phyloP scores from a whole-genome alignment of 257 asterid species.

The Solanum phureja region DNA sequence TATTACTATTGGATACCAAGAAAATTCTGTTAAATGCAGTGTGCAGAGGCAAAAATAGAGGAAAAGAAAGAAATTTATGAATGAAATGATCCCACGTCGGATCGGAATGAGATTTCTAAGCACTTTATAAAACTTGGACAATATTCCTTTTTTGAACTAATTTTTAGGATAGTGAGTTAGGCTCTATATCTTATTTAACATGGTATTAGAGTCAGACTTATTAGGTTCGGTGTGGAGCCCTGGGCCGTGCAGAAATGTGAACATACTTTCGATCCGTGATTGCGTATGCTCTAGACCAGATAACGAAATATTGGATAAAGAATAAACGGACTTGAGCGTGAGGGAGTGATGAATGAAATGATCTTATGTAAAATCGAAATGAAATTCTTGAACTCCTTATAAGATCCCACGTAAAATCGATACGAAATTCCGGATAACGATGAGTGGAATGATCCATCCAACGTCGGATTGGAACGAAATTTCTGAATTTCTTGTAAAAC shows the following conservation, averaged over 20 bases:
- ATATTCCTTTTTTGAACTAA: neutral
- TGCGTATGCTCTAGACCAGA: fast-evolving
- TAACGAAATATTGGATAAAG: no score
- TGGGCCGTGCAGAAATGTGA: neutral
- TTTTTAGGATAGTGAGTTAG: neutral
- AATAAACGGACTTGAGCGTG: neutral
- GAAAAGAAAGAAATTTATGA: neutral
- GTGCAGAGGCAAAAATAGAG: neutral
- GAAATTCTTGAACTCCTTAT: no score
- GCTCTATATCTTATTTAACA: neutral
- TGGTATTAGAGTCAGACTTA: neutral
- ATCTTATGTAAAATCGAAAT: neutral
- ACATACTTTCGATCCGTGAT: neutral
- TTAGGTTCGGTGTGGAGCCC: neutral
- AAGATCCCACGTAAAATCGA: neutral
- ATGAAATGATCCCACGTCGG: neutral
- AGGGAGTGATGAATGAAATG: neutral
- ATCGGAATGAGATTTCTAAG: neutral
- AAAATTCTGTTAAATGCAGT: neutral
- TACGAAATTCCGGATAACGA: neutral
- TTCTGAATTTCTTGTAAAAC: neutral
- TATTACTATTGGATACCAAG: neutral
- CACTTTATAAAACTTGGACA: neutral
- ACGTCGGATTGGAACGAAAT: neutral
- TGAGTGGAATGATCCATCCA: neutral